Evolutionary conservation across 306 rosid species (phyloP), one percentile per base, ranked within the genome.

Genomic region (Cucurbita maxima): DNA sequence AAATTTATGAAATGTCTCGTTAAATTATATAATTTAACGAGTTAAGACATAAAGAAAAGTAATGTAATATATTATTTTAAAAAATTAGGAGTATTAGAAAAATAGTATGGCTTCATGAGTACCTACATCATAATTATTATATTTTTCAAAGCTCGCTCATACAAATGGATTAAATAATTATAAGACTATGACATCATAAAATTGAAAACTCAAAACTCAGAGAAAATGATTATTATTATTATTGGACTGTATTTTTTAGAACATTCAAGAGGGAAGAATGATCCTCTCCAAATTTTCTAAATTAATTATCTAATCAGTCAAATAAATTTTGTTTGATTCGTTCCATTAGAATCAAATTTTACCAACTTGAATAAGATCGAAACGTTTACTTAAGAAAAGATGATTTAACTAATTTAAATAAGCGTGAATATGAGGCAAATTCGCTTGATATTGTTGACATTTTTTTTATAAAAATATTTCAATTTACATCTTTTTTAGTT

Each of bases 41-140:
- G 34, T 30, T 30, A 30, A 30, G 3, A 30, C 3, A 2, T 2
- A 30, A 30, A 30, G 1, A 45, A 44, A 45, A 45, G 48, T 9
- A 45, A 45, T 45, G 10, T 2, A 45, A 45, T 9, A 9, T 10
- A 45, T 45, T 45, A 10, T 45, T 12, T 10, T 13, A 13, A 12
- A 13, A 1, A 13, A 7, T 2, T 30, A 30, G 7, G 45, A 37
- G 1, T 37, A 7, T 6, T 9, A 10, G 62, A 43, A 19, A 53
- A 43, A 51, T 75, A 76, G 76, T 76, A 74, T 61, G 51, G 38
- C 13, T 77, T 34, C 57, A 37, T 61, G 73, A 61, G 62, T 54
- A 73, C 2, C 3, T 40, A 55, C 77, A 78, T 80, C 83, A 76
- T 50, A 72, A 14, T 55, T 74, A 79, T 81, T 71, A 71, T 19